These are phyloP conservation scores for Phaeolepiota aurea DNA, from an alignment of 768 basidiomycete genomes.

Conservation along the genomic window DNA sequence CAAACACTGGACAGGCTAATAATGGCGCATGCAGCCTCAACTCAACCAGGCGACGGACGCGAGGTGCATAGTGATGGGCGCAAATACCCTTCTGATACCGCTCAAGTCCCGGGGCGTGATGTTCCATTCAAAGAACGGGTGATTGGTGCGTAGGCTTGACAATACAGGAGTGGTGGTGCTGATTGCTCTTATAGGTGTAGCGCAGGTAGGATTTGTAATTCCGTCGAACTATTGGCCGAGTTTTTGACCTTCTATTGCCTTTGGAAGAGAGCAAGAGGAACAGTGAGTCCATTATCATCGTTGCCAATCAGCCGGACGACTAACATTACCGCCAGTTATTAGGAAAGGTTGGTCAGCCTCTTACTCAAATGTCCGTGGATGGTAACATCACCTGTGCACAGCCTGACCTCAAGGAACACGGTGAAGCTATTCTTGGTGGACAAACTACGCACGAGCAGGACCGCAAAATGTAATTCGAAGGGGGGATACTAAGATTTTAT, in stretches of 20 bases:
- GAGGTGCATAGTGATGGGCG: conserved; percentile 15
- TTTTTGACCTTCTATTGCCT: not conserved
- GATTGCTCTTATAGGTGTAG: conserved; percentile 2
- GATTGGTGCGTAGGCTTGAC: conserved; percentile 29
- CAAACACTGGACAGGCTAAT: not conserved
- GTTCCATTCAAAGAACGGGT: conserved; percentile 54
- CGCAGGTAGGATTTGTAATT: conserved; percentile 3
- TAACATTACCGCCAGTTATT: conserved; percentile 20
- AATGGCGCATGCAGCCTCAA: conserved; percentile 20
- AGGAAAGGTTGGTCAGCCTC: conserved; percentile 16
- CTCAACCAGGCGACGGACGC: conserved; percentile 24
- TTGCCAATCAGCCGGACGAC: too few relatives aligned
- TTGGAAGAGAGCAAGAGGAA: conserved; percentile 33
- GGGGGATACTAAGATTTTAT: too few relatives aligned
- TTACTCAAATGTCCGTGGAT: not conserved
- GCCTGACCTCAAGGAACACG: conserved; percentile 41
- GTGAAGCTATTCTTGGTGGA: conserved; percentile 45
- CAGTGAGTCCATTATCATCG: conserved; percentile 25
- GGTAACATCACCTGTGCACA: conserved; percentile 7
- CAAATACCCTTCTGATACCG: conserved; percentile 2
- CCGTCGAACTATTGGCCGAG: not conserved
- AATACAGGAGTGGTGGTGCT: not conserved
- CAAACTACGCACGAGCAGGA: conserved; percentile 27
- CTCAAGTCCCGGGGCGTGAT: conserved; percentile 11
- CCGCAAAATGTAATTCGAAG: not conserved